phyloP scores from a whole-genome alignment of 345 rosid genomes.

The Rubroshorea leprosula region DNA sequence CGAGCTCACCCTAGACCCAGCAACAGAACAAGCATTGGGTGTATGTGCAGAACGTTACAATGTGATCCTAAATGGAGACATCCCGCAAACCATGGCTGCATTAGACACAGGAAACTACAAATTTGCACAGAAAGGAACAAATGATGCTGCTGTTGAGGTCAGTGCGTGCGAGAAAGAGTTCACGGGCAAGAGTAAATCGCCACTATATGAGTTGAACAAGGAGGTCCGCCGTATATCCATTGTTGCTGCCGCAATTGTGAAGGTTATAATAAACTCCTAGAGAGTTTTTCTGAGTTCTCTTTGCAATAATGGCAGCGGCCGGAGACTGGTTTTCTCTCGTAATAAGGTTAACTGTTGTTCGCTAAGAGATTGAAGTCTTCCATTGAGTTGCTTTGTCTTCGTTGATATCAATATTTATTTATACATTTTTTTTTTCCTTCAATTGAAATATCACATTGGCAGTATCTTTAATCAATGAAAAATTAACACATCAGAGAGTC shows the following conservation, averaged over 20 bases:
- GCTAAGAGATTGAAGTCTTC: too few species aligned
- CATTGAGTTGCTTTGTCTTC: too few species aligned
- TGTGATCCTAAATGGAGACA: constrained; percentile 10
- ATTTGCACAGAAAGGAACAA: constrained; percentile 14
- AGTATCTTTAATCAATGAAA: too few species aligned
- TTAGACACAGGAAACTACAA: constrained; percentile 10
- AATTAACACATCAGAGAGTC: too few species aligned
- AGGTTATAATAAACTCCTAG: background rate
- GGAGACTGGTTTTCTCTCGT: background rate
- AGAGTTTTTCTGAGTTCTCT: background rate
- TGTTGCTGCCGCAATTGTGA: constrained; percentile 20
- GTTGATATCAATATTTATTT: too few species aligned
- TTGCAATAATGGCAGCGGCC: background rate
- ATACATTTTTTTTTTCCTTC: too few species aligned
- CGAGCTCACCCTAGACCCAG: background rate
- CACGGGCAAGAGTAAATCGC: background rate
- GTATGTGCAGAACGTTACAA: constrained; percentile 18
- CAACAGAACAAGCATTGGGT: background rate
- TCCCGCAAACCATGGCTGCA: constrained; percentile 12
- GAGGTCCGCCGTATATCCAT: constrained; percentile 16
- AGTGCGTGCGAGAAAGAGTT: constrained; percentile 21
- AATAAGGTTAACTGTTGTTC: background rate
- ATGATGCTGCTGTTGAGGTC: constrained; percentile 19
- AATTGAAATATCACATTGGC: too few species aligned
- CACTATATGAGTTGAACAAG: constrained; percentile 11